Conservation (phyloP, 345 rosid genomes). For the Aegle marmelos region DNA sequence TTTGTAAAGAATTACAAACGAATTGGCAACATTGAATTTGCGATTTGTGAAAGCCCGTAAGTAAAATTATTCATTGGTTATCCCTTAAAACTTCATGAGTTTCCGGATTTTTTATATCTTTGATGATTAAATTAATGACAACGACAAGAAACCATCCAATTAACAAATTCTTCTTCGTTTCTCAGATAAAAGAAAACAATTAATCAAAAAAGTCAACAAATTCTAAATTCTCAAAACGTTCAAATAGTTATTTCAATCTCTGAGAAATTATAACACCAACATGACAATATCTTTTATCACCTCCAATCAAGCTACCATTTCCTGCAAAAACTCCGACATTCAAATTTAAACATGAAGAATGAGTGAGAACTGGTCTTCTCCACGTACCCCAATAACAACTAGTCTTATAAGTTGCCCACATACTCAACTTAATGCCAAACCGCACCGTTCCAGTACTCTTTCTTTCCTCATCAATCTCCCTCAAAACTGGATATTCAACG, state of each 20-base stretch:
- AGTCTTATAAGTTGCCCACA: constrained; percentile 16
- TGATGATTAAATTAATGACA: no score
- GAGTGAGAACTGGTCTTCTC: constrained; percentile 9
- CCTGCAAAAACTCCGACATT: not conserved
- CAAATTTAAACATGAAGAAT: constrained; percentile 8
- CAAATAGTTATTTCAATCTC: no score
- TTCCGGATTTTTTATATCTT: no score
- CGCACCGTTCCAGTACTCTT: constrained; percentile 1
- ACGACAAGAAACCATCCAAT: no score
- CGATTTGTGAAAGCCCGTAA: no score
- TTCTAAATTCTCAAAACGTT: no score
- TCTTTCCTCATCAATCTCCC: constrained; percentile 13
- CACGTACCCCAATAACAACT: constrained; percentile 9
- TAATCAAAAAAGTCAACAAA: not conserved
- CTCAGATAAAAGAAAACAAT: not conserved
- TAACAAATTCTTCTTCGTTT: no score
- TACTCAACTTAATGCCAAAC: constrained; percentile 17
- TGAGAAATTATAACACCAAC: not conserved
- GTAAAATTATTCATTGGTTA: no score
- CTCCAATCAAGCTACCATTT: constrained; percentile 1
- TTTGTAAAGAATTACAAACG: no score
- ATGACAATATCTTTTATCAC: not conserved
- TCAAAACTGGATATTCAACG: constrained; percentile 15
- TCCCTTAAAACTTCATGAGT: no score
- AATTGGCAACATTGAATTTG: no score